Percentiles rank a stretch among this genome's conserved stretches.
These are phyloP conservation scores for Lepidopterella palustris DNA, from an alignment of 495 filamentous ascomycete species.

Conservation along the genomic window DNA sequence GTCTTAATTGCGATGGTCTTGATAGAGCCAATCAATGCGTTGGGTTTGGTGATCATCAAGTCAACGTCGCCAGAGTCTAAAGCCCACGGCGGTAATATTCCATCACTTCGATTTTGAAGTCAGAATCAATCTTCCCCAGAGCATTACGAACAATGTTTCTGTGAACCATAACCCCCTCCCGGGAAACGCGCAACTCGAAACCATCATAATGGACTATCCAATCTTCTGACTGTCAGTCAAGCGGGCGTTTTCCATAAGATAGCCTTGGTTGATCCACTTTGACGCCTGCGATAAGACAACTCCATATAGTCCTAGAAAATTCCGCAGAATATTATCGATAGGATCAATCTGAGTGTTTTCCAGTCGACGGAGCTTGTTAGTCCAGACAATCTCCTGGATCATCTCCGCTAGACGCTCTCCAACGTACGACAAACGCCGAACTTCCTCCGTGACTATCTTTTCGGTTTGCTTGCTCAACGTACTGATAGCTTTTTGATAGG, in stretches of 20 bases:
- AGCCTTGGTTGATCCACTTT: constrained; percentile 75
- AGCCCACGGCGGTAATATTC: constrained; percentile 81
- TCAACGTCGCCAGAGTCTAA: constrained; percentile 75
- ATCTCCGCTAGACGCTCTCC: constrained; percentile 74
- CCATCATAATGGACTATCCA: constrained; percentile 80
- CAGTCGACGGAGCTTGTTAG: constrained; percentile 65
- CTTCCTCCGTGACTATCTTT: constrained; percentile 61
- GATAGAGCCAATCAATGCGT: constrained; percentile 51
- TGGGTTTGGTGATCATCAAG: constrained; percentile 70
- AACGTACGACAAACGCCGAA: constrained; percentile 60
- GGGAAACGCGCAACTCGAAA: constrained; percentile 74
- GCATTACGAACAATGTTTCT: constrained; percentile 59
- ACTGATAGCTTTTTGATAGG: constrained; percentile 75
- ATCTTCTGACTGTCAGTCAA: constrained; percentile 70
- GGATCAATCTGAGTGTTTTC: constrained; percentile 63
- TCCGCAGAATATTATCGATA: constrained; percentile 53
- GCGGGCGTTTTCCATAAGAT: constrained; percentile 56
- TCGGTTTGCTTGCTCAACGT: constrained; percentile 60
- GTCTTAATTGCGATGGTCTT: constrained; percentile 55
- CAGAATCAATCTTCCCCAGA: constrained; percentile 55
- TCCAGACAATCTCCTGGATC: constrained; percentile 84
- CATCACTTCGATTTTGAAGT: constrained; percentile 62
- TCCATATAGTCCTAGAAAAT: constrained; percentile 74
- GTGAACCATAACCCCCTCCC: constrained; percentile 66
- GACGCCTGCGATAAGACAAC: constrained; percentile 65